These are phyloP conservation scores for Fraxinus dipetala DNA, from an alignment of 305 asterid species.

Conservation along the genomic window DNA sequence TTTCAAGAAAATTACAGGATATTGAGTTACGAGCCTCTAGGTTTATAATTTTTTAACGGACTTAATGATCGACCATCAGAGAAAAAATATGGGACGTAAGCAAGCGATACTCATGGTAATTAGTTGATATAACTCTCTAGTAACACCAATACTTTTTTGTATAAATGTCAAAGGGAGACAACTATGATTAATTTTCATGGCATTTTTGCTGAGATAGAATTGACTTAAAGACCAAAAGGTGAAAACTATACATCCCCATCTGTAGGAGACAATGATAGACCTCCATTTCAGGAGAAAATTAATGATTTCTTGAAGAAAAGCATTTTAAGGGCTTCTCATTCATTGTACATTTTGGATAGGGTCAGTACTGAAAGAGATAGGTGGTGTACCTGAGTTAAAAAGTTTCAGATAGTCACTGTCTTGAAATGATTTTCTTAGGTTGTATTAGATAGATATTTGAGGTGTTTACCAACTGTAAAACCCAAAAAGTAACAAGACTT, in stretches of 20 bases:
- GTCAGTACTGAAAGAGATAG: conserved; percentile 5
- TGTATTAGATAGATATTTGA: not conserved
- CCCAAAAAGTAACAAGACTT: not conserved
- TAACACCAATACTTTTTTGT: not conserved
- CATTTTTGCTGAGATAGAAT: conserved; percentile 20
- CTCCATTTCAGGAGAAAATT: conserved; percentile 26
- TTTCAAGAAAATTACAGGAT: conserved; percentile 20
- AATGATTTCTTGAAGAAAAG: conserved; percentile 31
- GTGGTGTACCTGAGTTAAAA: not conserved
- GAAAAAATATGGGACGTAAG: not conserved
- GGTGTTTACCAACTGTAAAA: conserved; percentile 15
- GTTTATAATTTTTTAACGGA: conserved; percentile 5
- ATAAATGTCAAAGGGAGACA: conserved; percentile 7
- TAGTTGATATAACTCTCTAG: not conserved
- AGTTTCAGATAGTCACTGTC: conserved; percentile 26
- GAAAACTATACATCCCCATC: conserved; percentile 36
- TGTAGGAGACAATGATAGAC: conserved; percentile 38
- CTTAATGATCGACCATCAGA: not conserved
- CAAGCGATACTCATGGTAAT: not conserved
- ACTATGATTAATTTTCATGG: conserved; percentile 23
- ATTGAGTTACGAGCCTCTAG: not conserved
- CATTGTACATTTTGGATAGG: not conserved
- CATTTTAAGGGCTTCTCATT: not conserved
- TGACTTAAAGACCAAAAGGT: conserved; percentile 43
- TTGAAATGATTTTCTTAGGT: conserved; percentile 14